These are phyloP conservation scores for Neurospora tetrasperma DNA, from an alignment of 495 filamentous ascomycete genomes.

Conservation along the genomic window DNA sequence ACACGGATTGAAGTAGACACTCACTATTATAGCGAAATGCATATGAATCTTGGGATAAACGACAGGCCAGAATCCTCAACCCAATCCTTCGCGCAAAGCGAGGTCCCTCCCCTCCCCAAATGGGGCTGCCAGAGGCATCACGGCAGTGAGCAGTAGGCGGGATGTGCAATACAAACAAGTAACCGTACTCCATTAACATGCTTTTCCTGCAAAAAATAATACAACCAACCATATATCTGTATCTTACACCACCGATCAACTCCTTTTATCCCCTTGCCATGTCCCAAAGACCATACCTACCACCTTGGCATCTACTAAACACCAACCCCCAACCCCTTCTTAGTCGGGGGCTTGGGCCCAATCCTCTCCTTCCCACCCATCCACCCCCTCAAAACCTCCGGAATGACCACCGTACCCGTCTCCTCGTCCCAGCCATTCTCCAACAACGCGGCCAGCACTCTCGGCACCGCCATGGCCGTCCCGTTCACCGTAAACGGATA, in stretches of 20 bases:
- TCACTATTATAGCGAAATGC: too few relatives aligned
- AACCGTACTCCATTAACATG: neutral
- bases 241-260: neutral
- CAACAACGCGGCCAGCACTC: slow-evolving; percentile 81
- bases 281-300: neutral
- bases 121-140: neutral
- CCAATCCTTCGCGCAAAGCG: neutral
- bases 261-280: neutral
- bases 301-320: neutral
- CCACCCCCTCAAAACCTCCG: slow-evolving; percentile 65
- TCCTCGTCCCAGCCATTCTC: slow-evolving; percentile 83
- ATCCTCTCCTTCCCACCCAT: slow-evolving; percentile 67
- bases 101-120: neutral
- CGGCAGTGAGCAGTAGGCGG: neutral
- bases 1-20: too few relatives aligned
- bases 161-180: neutral
- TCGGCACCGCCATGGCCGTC: slow-evolving; percentile 82
- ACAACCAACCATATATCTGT: neutral
- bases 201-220: neutral
- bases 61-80: too few relatives aligned
- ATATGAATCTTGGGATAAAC: too few relatives aligned
- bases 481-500: slow-evolving; percentile 89
- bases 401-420: slow-evolving; percentile 54
- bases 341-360: slow-evolving; percentile 21
- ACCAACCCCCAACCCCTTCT: neutral